Evolutionary conservation across 495 filamentous ascomycete species (phyloP).

Genomic region (Trichoderma orchidacearum): DNA sequence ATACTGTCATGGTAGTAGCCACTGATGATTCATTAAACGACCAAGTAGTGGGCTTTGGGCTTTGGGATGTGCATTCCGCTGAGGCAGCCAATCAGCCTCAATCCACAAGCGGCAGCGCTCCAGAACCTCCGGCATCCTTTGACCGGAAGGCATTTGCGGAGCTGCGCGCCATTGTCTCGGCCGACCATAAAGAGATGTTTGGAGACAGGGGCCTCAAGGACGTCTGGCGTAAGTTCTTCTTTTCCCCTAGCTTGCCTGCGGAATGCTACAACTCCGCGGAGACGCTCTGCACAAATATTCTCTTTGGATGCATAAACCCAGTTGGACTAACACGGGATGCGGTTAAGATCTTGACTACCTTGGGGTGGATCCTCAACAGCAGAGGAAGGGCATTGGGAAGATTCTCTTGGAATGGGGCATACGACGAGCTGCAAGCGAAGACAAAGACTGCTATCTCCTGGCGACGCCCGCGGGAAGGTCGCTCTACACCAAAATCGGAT

Average conservation of each 20-base stretch:
- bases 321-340: background rate
- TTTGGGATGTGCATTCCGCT: background rate
- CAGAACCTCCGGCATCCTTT: background rate
- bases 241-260: background rate
- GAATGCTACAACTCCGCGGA: background rate
- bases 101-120: background rate
- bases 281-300: no score
- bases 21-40: background rate
- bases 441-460: constrained; percentile 2
- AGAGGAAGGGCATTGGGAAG: constrained; percentile 16
- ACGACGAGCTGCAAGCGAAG: constrained; percentile 11
- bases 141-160: background rate
- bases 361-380: constrained; percentile 18
- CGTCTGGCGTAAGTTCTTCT: constrained; percentile 2
- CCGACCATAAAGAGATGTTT: constrained; percentile 1
- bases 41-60: background rate
- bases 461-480: constrained; percentile 1
- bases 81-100: background rate
- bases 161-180: background rate
- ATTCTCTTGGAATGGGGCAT: constrained; percentile 28
- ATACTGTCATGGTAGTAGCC: background rate
- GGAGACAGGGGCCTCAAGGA: constrained; percentile 3
- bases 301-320: no score
- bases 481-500: constrained; percentile 1
- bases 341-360: constrained; percentile 15